Evolutionary conservation across 2,329 filamentous ascomycete species (phyloP), one percentile per base, ranked within the genome.

Genomic region (Ascochyta lentis): DNA sequence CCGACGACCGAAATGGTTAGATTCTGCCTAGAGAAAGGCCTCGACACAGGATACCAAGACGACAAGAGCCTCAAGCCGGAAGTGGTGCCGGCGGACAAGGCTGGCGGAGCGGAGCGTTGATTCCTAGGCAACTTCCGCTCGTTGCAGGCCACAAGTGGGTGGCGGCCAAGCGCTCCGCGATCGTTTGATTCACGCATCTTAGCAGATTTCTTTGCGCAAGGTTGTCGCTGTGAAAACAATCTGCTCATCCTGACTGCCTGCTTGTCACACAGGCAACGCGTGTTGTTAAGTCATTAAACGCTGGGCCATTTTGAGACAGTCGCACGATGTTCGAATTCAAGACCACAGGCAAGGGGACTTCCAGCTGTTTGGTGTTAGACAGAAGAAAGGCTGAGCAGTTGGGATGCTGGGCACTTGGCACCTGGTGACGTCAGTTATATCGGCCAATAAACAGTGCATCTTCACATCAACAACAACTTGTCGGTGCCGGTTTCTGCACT

Each of bases 41-140:
- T 62, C 44, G 49, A 61, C 51, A 29, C 45, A 53, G 33, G 8
- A 52, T 58, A 48, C 62, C 58, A 68, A 64, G 62, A 61, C n/a
- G 49, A 58, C 63, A 68, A 69, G 67, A 66, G 59, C 44, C 52
- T 63, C 59, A 65, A 61, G 64, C 54, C 64, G 63, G 63, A 64
- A 49, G 40, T 45, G 52, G 47, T 59, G 43, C 63, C 60, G 61
- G 56, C 49, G 35, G 41, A 34, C 35, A 16, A 52, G 34, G n/a
- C 45, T 53, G 53, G 60, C 56, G 56, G 60, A 60, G 65, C 56
- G 63, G 65, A 61, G 47, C 33, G 3, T 37, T 24, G n/a, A 22
- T 33, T 16, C 31, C 35, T 42, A 31, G 41, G 41, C 29, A 24
- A 6, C 6, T 46, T 46, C 47, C 52, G 52, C 52, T 38, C 13